Conservation (phyloP, 2,329 filamentous ascomycete genomes). For the Xylaria sp. region DNA sequence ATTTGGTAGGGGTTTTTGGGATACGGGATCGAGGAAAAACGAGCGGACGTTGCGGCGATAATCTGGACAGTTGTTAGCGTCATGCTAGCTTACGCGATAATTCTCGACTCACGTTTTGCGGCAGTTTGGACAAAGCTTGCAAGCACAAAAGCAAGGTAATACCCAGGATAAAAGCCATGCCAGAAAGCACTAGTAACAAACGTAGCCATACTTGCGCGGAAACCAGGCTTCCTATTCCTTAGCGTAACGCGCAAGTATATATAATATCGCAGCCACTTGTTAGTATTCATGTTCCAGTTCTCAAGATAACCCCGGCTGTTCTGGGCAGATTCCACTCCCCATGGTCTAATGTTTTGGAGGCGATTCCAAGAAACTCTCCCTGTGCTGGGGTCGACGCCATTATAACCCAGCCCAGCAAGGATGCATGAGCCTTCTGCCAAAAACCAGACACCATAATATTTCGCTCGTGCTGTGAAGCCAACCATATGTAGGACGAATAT, state of each 20-base stretch:
- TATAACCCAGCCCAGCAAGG: slow-evolving; percentile 91
- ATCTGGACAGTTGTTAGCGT: slow-evolving; percentile 64
- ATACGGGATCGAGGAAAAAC: slow-evolving; percentile 87
- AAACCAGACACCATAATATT: slow-evolving; percentile 97
- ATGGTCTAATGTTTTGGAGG: slow-evolving; percentile 87
- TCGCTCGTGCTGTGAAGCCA: slow-evolving; percentile 82
- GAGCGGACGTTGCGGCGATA: slow-evolving; percentile 89
- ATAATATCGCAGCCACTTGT: slow-evolving; percentile 95
- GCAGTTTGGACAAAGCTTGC: slow-evolving; percentile 92
- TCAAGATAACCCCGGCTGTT: slow-evolving; percentile 93
- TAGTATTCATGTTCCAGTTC: slow-evolving; percentile 99
- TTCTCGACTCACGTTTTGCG: slow-evolving; percentile 81
- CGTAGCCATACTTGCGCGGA: slow-evolving; percentile 91
- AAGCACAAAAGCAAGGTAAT: slow-evolving; percentile 90
- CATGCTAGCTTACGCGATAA: neutral
- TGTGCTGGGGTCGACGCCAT: slow-evolving; percentile 86
- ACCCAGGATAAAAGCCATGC: slow-evolving; percentile 98
- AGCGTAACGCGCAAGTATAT: slow-evolving; percentile 96
- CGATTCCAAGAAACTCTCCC: slow-evolving; percentile 90
- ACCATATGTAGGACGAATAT: slow-evolving; percentile 87
- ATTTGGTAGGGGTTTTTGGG: slow-evolving; percentile 71
- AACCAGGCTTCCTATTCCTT: slow-evolving; percentile 94
- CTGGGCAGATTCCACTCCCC: slow-evolving; percentile 87
- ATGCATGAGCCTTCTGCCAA: slow-evolving; percentile 96
- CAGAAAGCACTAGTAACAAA: slow-evolving; percentile 96